Base-by-base conservation (phyloP, 176 grass and related monocot species). In the Triticum timopheevii region DNA sequence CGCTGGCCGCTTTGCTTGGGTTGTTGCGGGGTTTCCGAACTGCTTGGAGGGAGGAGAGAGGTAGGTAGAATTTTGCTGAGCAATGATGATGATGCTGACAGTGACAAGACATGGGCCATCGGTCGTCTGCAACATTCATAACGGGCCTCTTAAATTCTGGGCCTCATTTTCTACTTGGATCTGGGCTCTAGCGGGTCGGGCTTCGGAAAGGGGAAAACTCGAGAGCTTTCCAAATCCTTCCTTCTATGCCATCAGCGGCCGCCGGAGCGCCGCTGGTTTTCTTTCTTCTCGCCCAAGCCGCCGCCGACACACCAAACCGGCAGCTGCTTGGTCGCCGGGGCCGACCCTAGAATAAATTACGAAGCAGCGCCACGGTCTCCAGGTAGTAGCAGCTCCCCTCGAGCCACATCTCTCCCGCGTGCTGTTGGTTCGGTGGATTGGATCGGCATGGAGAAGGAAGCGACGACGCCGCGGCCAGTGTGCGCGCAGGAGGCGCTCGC, bases 401-500 rank as follows among this genome's bases (percentile, higher is more conserved):
- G 19, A 34, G 56, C 17, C 22, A 17, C 13, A 69, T 33, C 31
- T 49, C 30, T 34, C 23, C 15, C 12, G 13, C 27, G 2, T 27
- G 27, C 74, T 77, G 67, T 34, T 80, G 27, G 38, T 58, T 76
- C 13, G 19, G 44, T 30, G 63, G 79, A 27, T 88, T n/a, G 71
- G 79, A 73, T 90, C 79, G 31, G 27, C 67, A 89, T 76, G 80
- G 84, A 50, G 42, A 45, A 31, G 74, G 87, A 34, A 70, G 78
- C 77, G 61, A 50, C 78, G 91, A 93, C 88, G 80, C 64, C 93
- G 50, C 71, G 80, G 82, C 92, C 93, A 33, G 90, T 90, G 56
- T 98, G 97, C 85, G 89, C 94, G 35, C 80, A 88, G 85, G 94
- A 98, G 81, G 92, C 92, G 73, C 87, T 98, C 70, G 94, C 76